These are phyloP conservation scores for Fomitopsis pulvina DNA, from an alignment of 768 basidiomycete species.

Conservation along the genomic window DNA sequence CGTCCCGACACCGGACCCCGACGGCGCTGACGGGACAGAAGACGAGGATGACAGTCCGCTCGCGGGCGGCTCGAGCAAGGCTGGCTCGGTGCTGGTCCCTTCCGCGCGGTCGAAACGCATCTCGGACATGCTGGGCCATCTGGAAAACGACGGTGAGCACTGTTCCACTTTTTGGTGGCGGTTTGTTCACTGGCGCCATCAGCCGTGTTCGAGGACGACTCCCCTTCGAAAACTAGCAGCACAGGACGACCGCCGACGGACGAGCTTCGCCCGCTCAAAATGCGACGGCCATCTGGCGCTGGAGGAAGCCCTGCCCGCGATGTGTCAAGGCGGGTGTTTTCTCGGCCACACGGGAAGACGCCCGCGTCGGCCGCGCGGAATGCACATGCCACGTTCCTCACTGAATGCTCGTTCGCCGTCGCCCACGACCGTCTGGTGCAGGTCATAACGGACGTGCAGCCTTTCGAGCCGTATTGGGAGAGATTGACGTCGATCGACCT, in stretches of 20 bases:
- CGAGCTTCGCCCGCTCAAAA: conserved; percentile 39
- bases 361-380: conserved; percentile 7
- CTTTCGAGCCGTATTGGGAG: conserved; percentile 95
- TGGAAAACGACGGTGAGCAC: conserved; percentile 38
- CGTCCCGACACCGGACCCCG: conserved; percentile 30
- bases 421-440: conserved; percentile 88
- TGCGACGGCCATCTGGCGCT: conserved; percentile 28
- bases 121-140: conserved; percentile 67
- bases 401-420: conserved; percentile 94
- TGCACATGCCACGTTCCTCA: conserved; percentile 67
- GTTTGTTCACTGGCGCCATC: not conserved
- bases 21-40: conserved; percentile 10
- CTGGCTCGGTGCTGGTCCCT: conserved; percentile 31
- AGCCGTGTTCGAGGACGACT: conserved; percentile 24
- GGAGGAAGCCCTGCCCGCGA: conserved; percentile 7
- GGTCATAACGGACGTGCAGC: conserved; percentile 90
- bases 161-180: conserved; percentile 6
- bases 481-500: conserved; percentile 69
- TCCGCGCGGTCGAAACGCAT: conserved; percentile 78
- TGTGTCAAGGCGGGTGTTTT: conserved; percentile 25
- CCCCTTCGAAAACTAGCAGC: conserved; percentile 48
- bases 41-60: conserved; percentile 18
- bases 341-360: conserved; percentile 19
- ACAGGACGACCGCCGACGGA: conserved; percentile 37
- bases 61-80: conserved; percentile 10